Evolutionary conservation across 129 eudicot species (phyloP), one percentile per base, ranked within the genome.

Genomic region (Ambrosia trifida): DNA sequence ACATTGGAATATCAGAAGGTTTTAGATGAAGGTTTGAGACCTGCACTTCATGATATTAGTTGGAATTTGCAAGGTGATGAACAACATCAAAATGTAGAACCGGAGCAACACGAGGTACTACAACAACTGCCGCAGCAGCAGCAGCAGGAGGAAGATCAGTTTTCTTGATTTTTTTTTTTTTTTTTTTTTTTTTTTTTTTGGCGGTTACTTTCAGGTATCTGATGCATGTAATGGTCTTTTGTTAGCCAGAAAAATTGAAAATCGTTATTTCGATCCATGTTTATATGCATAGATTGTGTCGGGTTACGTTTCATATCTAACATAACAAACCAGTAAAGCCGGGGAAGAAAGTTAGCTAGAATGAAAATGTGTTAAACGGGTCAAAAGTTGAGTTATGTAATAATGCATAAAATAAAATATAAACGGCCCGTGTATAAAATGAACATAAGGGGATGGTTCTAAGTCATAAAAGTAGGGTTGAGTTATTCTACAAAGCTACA

Each of bases 61-160:
- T 90, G 90, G 92, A 78, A 79, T 69, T 82, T 85, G 96, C 90
- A 86, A 80, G 79, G 79, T 3, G 86, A 57, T 17, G 64, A 51
- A 52, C 50, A 38, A 69, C 64, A 69, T 8, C 74, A 69, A n/a
- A 62, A 61, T 3, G 65, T 72, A 32, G 72, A 59, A 68, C 71
- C 70, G 16, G 50, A 17, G 36, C 74, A 36, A 16, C 64, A 51
- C 5, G 57, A 5, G 57, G 57, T 51, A 16, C 57, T 36, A 24
- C 64, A 73, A 50, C 57, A 50, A 7, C 72, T 70, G 43, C 84
- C 51, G 72, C 57, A 73, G 44, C 57, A 50, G 11, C 72, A 76
- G 57, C 84, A 65, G 11, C 72, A 76, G 57, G 82, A 65, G 72
- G 78, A 24, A 68, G 78, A 65, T 72, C 69, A 66, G 64, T 69